Conservation (phyloP, 2,329 filamentous ascomycete genomes). For the Mollisiaceae sp. region DNA sequence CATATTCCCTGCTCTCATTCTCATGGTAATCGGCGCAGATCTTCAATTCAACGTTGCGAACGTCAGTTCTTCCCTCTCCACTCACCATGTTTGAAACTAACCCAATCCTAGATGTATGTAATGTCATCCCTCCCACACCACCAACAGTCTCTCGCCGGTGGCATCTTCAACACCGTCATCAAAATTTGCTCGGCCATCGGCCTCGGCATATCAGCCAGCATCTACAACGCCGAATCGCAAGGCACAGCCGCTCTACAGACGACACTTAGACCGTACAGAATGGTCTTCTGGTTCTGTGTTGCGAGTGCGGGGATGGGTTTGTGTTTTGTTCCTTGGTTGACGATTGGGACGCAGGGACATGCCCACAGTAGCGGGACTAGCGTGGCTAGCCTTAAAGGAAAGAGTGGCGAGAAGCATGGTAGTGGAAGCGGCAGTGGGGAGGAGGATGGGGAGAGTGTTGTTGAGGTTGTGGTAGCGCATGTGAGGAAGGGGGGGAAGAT, state of each 20-base stretch:
- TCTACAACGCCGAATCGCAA: conserved; percentile 58
- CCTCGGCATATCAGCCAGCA: conserved; percentile 64
- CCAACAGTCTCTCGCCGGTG: conserved; percentile 66
- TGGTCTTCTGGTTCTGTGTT: conserved; percentile 56
- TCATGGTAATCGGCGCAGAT: conserved; percentile 69
- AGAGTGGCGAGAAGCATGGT: not conserved
- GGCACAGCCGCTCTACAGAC: conserved; percentile 29
- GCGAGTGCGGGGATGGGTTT: conserved; percentile 50
- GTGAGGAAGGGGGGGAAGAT: not conserved
- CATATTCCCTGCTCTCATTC: conserved; percentile 62
- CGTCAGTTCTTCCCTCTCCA: conserved; percentile 47
- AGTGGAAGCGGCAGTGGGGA: too few relatives aligned
- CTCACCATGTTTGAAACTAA: conserved; percentile 23
- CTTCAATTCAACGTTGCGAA: conserved; percentile 74
- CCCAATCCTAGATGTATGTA: conserved; percentile 64
- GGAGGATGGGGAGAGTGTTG: not conserved
- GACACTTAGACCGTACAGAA: conserved; percentile 52
- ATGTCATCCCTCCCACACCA: conserved; percentile 65
- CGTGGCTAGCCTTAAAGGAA: not conserved
- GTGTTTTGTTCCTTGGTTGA: conserved; percentile 56
- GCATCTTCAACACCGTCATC: conserved; percentile 70
- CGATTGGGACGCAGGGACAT: conserved; percentile 57
- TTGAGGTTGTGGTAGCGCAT: not conserved
- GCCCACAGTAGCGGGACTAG: conserved; percentile 17
- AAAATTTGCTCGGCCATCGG: conserved; percentile 58